Base-by-base conservation (phyloP, 306 rosid genomes). In the Delonix regia region DNA sequence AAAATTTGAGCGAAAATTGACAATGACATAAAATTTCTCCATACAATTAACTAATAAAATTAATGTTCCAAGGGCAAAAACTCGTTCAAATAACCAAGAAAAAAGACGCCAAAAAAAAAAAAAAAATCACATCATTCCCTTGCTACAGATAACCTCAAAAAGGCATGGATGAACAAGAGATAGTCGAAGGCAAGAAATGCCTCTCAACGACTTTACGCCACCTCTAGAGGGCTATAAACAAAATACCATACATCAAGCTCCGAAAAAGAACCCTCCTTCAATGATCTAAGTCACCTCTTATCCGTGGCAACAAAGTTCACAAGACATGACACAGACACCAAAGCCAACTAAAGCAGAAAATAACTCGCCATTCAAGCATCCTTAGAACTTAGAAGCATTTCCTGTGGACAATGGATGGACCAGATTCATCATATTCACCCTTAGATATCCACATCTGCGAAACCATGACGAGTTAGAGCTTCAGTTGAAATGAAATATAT, bases 361-460 rank as follows among this genome's bases (percentile, higher is more conserved):
- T 83, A 90, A 84, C 89, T 91, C 93, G 90, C 89, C 90, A 77
- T 81, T 81, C 73, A 83, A 86, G 86, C 88, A 86, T 78, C 41
- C 80, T 69, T 49, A 75, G 79, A 70, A 76, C 86, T 90, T 68
- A 91, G 92, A 94, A 94, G 96, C 98, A 94, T 88, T 94, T 94
- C 88, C 97, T 91, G 89, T 94, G 98, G 82, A 94, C 98, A 41
- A 94, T 94, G 83, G 98, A 91, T 64, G 98, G 97, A 57, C 97
- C 98, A 42, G 97, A 91, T 89, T 94, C 98, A 16, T 94, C 98
- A 9, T 94, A 94, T 85, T 94, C 98, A 18, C 97, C 92, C 96
- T 94, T 91, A 16, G 97, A 90, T 78, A 94, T 94, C 97, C 98
- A 91, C 98, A 94, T 94, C 98, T 94, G 89, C 74, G 67, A 53